These are phyloP conservation scores for Chromera velia DNA, from an alignment of 73 alveolate genomes.

Conservation along the genomic window DNA sequence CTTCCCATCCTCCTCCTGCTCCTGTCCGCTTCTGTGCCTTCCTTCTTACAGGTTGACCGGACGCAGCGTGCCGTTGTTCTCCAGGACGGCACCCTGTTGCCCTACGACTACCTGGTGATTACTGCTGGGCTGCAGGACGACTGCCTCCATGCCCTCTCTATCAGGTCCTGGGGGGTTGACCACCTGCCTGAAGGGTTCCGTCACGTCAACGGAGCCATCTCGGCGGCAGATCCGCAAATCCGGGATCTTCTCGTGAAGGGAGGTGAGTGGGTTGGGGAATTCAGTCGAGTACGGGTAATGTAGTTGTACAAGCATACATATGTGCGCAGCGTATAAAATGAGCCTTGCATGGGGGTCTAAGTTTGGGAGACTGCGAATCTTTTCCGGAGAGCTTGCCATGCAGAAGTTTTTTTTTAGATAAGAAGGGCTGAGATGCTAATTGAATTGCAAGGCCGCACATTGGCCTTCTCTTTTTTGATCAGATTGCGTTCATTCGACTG, in stretches of 20 bases:
- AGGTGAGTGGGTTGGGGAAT: background rate
- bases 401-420: no score
- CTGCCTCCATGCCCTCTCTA: constrained; percentile 57
- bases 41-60: no score
- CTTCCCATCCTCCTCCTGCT: no score
- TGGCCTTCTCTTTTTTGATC: no score
- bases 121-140: constrained; percentile 70
- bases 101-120: constrained; percentile 79
- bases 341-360: no score
- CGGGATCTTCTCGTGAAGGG: constrained; percentile 35
- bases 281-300: background rate
- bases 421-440: no score
- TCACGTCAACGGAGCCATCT: constrained; percentile 58
- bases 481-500: no score
- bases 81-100: constrained; percentile 76
- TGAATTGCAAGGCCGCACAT: no score
- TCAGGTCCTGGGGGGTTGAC: constrained; percentile 44
- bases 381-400: no score
- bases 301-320: background rate
- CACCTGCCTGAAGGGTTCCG: constrained; percentile 56
- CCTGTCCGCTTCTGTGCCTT: no score
- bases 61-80: constrained; percentile 68
- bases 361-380: no score
- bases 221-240: constrained; percentile 67
- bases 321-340: no score